These are phyloP conservation scores for Scheffersomyces coipomensis DNA, from an alignment of 805 yeast genomes.

Conservation along the genomic window DNA sequence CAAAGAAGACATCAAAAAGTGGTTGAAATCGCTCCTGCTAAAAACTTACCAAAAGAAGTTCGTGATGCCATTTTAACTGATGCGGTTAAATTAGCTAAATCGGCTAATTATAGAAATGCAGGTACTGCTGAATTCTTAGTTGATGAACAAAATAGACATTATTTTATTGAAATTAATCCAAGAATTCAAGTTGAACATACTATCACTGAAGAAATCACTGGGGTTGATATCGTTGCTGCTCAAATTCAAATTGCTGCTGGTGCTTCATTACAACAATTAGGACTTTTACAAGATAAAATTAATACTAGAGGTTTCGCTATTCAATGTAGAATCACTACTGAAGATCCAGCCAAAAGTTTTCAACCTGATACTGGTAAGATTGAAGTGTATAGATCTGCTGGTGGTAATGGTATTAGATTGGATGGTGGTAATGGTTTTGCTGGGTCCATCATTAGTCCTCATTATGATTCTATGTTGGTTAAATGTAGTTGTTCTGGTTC, in stretches of 20 bases:
- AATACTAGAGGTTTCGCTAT: constrained; percentile 97
- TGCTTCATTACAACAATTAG: constrained; percentile 87
- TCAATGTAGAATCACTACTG: constrained; percentile 98
- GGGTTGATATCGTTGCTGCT: constrained; percentile 96
- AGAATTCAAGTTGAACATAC: constrained; percentile 98
- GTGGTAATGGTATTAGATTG: constrained; percentile 98
- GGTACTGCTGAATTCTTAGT: constrained; percentile 98
- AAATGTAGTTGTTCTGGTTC: constrained; percentile 98
- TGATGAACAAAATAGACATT: constrained; percentile 90
- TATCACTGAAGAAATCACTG: constrained; percentile 97
- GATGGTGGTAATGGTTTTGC: constrained; percentile 99
- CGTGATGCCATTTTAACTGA: constrained; percentile 92
- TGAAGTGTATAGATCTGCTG: constrained; percentile 96
- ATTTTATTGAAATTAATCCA: constrained; percentile 97
- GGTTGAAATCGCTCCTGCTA: constrained; percentile 97
- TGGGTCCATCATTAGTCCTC: constrained; percentile 94
- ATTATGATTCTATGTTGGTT: constrained; percentile 97
- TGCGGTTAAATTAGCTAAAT: constrained; percentile 87
- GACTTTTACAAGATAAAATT: constrained; percentile 89
- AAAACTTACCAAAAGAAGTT: constrained; percentile 76
- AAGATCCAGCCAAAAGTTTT: constrained; percentile 94
- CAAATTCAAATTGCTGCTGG: constrained; percentile 99
- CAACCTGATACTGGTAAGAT: constrained; percentile 98
- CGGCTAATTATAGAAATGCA: constrained; percentile 91
- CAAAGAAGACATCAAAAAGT: constrained; percentile 99